Evolutionary conservation across 192 early-diverging fungal genomes (phyloP), one percentile per base, ranked within the genome.

Genomic region (Phlyctochytrium bullatum): DNA sequence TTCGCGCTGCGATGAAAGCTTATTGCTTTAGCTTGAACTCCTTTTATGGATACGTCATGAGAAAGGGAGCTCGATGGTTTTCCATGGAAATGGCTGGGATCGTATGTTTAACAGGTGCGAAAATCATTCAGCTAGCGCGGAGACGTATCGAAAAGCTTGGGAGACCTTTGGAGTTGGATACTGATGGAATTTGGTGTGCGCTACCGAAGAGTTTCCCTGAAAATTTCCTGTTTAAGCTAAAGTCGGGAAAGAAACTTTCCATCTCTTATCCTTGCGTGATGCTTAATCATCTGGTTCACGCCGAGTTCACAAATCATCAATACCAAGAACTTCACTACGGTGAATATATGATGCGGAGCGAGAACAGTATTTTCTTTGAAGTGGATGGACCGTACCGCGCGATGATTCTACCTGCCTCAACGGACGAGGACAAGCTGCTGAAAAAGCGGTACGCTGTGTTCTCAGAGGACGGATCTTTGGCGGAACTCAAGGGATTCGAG

Each of bases 391-490:
- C 97, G 27, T 99, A 99, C 73, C 88, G 90, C 36, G 95, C 95
- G 25, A 99, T 99, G 97, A 93, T 99, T 59, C 70, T 99, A 40
- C 97, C 97, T 16, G 83, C 95, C 3, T 96, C 93, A 61, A 93
- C 90, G 35, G 92, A 94, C 74, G 95, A 91, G 60, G 95, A 98
- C 71, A 97, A 96, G 78, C 76, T 98, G 50, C 77, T 99, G 32
- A 99, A 99, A 73, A 99, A 99, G 79, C 87, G 97, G 14, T 99
- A 99, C 68, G 97, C 97, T 2, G 97, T 99, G 12, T 99, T 98
- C 71, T 95, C 97, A 73, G 78, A 92, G 59, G 92, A 98, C 62
- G 97, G 97, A 2, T 88, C 87, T 2, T 75, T 99, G 53, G 95
- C 94, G 0, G 97, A 99, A 79, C 77, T 99, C 59, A 99, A 99